Evolutionary conservation across 257 asterid species (phyloP), one percentile per base, ranked within the genome.

Genomic region (Solanum lycopersicoides): DNA sequence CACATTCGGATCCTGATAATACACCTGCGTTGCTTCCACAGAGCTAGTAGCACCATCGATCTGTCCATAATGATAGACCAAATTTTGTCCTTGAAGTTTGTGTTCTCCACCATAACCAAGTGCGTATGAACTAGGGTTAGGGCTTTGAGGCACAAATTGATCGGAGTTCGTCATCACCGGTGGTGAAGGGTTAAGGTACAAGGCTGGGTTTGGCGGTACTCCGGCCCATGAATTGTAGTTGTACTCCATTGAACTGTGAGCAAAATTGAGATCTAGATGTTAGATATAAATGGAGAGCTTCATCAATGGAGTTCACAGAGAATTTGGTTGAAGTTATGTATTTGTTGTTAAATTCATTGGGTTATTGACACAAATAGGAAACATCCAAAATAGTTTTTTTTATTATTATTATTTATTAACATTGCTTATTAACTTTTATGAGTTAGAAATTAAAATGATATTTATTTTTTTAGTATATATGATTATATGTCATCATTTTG

Each of bases 111-210:
- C 65, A 56, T 56, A 56, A 56, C 65, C 65, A 56, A 56, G n/a
- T 7, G 65, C 65, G 18, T 56, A 56, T 37, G 83, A 77, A 65
- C 15, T 28, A 86, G 73, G 86, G 42, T 68, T 88, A 90, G 92
- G 92, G 89, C 79, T 86, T 83, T 69, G 88, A 65, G 87, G 20
- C 34, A 53, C 90, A 82, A 56, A 63, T 20, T 68, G 89, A 72
- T 75, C 28, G 28, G 44, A 5, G 15, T 68, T 16, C 5, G 21
- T 65, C 72, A 65, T 44, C 18, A 30, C 3, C 37, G 21, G 84
- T 47, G 69, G 14, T 35, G 60, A 23, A 9, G 21, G 83, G 86
- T 30, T 47, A 13, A 68, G 71, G 65, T 44, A 34, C 12, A 25
- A 35, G 34, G 77, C 72, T 15, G 82, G 87, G 82, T 42, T 84